A percentile compares a stretch with the other conserved stretches of the same genome.
Evolutionary conservation across 495 filamentous ascomycete species (phyloP).

Genomic region (Talaromyces ruber): DNA sequence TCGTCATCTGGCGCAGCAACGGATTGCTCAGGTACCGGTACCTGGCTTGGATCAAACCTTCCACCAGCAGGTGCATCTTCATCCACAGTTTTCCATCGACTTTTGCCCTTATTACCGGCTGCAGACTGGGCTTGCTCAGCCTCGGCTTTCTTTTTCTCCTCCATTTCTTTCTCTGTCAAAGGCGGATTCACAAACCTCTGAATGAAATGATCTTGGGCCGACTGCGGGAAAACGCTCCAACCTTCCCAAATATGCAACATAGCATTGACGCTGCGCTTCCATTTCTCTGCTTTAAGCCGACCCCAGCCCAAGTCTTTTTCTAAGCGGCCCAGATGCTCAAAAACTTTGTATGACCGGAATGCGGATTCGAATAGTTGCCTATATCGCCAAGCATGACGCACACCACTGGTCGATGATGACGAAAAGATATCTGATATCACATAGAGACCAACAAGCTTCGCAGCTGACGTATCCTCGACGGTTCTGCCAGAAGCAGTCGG

Average conservation of each 20-base stretch:
- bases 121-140: constrained; percentile 27
- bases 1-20: constrained; percentile 18
- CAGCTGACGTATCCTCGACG: constrained; percentile 56
- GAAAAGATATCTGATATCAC: constrained; percentile 84
- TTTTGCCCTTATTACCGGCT: constrained; percentile 38
- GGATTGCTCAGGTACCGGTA: constrained; percentile 12
- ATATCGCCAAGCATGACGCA: constrained; percentile 87
- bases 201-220: constrained; percentile 64
- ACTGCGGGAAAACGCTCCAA: constrained; percentile 77
- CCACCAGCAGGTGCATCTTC: constrained; percentile 35
- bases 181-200: constrained; percentile 69
- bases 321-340: constrained; percentile 72
- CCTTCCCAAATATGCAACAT: constrained; percentile 80
- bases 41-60: constrained; percentile 23
- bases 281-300: constrained; percentile 77
- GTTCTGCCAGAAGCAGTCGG: constrained; percentile 22
- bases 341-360: constrained; percentile 60
- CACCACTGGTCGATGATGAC: constrained; percentile 71
- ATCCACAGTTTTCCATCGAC: constrained; percentile 67
- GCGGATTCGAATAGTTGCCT: constrained; percentile 75
- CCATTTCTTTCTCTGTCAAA: constrained; percentile 39
- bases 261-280: constrained; percentile 68
- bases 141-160: constrained; percentile 40
- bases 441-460: constrained; percentile 77
- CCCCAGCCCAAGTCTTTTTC: constrained; percentile 76